Base-by-base conservation (phyloP, 2,329 filamentous ascomycete species). In the Raffaelea albimanens region DNA sequence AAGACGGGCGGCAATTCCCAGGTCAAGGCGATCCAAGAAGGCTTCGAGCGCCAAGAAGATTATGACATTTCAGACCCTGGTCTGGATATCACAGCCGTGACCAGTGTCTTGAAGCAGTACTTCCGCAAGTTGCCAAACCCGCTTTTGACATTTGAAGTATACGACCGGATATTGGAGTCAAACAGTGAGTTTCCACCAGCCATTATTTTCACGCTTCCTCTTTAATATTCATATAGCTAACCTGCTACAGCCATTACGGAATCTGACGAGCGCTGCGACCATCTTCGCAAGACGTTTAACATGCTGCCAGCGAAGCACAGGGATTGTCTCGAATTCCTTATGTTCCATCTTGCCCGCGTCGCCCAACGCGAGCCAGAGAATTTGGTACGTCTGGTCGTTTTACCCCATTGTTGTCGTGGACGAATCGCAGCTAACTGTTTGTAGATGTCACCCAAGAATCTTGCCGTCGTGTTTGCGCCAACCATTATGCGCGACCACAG, bases 381-480 rank as follows among this genome's bases (percentile, higher is more conserved):
- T 61, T 66, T 96, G 63, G 83, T 87, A 72, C 57, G 80, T 68
- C n/a, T 23, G 46, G 34, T 14, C 1, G 4, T 29, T 14, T 23
- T 40, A 3, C 13, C 16, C 7, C 38, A 18, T 11, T 21, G 13
- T 40, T 4, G n/a, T 31, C 14, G 36, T 38, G 13, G 4, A 31
- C 4, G 2, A 23, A 22, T 16, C 4, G 19, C 10, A 23, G 5
- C 16, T 23, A n/a, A 3, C 44, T 45, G 43, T 41, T 5, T n/a
- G 13, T 41, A 87, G 81, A 98, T 98, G 93, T 95, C 88, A 21
- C 87, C 91, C 48, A 87, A 94, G 67, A 98, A 98, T 61, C 70
- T 97, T 52, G 89, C 93, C 3, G 93, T 98, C 39, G 93, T 98
- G 34, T 98, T 98, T 62, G 93, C 93, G 9, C 93, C 93, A 8